A percentile compares a stretch with the other conserved stretches of the same genome.
Evolutionary conservation across 2,329 filamentous ascomycete species (phyloP).

Genomic region (Plectosphaerella sp.): DNA sequence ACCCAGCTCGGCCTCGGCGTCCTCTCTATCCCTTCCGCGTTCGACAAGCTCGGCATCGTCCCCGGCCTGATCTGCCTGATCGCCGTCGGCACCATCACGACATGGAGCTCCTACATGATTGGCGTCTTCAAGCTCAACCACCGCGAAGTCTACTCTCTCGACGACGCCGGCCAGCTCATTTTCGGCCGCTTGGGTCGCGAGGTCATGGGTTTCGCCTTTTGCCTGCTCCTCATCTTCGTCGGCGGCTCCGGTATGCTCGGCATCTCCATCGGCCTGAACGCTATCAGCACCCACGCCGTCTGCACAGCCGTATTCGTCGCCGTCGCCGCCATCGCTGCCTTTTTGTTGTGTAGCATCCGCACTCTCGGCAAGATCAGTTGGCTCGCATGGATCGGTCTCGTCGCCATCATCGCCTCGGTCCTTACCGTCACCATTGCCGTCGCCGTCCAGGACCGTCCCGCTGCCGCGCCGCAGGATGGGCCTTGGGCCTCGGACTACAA

Average conservation of each 20-base stretch:
- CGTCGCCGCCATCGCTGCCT: slow-evolving; percentile 22
- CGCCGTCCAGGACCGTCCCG: slow-evolving; percentile 20
- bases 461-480: slow-evolving; percentile 13
- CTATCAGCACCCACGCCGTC: slow-evolving; percentile 29
- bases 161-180: slow-evolving; percentile 42
- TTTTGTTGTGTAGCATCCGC: slow-evolving; percentile 24
- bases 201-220: slow-evolving; percentile 28
- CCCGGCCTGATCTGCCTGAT: slow-evolving; percentile 39
- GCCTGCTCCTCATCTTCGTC: slow-evolving; percentile 22
- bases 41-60: slow-evolving; percentile 39
- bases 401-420: slow-evolving; percentile 18
- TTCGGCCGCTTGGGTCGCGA: slow-evolving; percentile 41
- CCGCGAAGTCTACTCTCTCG: slow-evolving; percentile 44
- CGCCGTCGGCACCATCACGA: slow-evolving; percentile 34
- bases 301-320: slow-evolving; percentile 35
- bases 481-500: slow-evolving; percentile 20
- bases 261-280: slow-evolving; percentile 32
- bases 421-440: slow-evolving; percentile 23
- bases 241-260: slow-evolving; percentile 35
- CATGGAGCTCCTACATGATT: slow-evolving; percentile 43
- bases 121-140: slow-evolving; percentile 44
- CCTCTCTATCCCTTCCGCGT: slow-evolving; percentile 39
- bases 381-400: slow-evolving; percentile 24
- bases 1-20: slow-evolving; percentile 39
- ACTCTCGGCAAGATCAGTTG: slow-evolving; percentile 25